Conservation (phyloP, 805 yeast genomes). For the Torulaspora gathmanii region DNA sequence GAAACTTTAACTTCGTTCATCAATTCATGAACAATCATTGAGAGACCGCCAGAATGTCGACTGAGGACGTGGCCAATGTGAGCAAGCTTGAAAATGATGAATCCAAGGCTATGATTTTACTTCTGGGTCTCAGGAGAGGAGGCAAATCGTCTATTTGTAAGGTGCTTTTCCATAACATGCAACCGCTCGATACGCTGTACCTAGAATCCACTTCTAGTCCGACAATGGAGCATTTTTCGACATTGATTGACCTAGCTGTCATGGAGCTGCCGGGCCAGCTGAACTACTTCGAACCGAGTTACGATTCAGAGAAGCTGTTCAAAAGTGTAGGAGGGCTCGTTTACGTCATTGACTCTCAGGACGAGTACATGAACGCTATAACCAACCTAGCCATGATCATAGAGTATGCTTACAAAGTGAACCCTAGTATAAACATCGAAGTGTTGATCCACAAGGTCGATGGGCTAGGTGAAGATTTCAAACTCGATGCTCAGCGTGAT, state of each 20-base stretch:
- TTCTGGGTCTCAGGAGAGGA: conserved; percentile 85
- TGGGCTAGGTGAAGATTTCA: conserved; percentile 88
- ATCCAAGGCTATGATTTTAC: conserved; percentile 71
- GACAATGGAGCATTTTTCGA: conserved; percentile 74
- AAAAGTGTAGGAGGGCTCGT: conserved; percentile 83
- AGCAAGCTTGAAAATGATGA: conserved; percentile 31
- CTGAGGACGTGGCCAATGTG: neutral
- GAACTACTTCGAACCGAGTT: conserved; percentile 79
- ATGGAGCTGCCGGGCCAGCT: conserved; percentile 95
- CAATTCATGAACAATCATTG: neutral
- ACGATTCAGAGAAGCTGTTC: conserved; percentile 73
- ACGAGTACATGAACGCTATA: conserved; percentile 87
- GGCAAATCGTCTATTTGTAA: conserved; percentile 95
- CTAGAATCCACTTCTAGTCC: conserved; percentile 88
- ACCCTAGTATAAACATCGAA: conserved; percentile 83
- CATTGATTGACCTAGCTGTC: conserved; percentile 79
- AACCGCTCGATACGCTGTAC: conserved; percentile 87
- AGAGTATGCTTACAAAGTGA: conserved; percentile 77
- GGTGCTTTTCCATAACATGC: conserved; percentile 95
- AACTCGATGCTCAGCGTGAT: conserved; percentile 92
- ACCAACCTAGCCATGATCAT: conserved; percentile 85
- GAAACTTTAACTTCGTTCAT: neutral
- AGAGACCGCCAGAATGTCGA: neutral
- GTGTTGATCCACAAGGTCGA: conserved; percentile 94
- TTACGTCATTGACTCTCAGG: conserved; percentile 92